Evolutionary conservation across 768 basidiomycete species (phyloP).

Genomic region (Boletus fagicola): DNA sequence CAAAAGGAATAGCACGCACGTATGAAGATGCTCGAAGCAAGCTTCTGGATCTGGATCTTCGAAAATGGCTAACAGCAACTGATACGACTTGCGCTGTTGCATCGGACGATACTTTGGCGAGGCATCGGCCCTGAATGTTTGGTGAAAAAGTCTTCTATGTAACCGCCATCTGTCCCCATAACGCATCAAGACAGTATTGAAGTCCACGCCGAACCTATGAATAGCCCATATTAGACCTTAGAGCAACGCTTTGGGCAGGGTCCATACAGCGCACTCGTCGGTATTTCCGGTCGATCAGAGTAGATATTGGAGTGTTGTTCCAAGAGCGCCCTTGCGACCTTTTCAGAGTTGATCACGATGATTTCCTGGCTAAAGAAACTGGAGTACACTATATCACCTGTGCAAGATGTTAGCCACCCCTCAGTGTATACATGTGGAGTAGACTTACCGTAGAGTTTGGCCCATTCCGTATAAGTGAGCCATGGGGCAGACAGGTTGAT

Average conservation of each 20-base stretch:
- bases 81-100: conserved; percentile 32
- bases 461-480: conserved; percentile 23
- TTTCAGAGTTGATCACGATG: conserved; percentile 28
- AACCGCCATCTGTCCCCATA: conserved; percentile 39
- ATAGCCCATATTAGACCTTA: background rate
- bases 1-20: conserved; percentile 1
- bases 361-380: conserved; percentile 24
- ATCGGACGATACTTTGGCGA: conserved; percentile 29
- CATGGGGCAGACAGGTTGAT: conserved; percentile 15
- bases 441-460: conserved; percentile 13
- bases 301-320: conserved; percentile 29
- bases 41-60: conserved; percentile 19
- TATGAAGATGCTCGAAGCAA: conserved; percentile 23
- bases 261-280: conserved; percentile 20
- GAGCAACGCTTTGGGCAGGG: background rate
- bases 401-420: background rate
- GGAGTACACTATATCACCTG: conserved; percentile 30
- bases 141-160: conserved; percentile 37
- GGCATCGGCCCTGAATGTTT: conserved; percentile 32
- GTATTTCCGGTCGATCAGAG: conserved; percentile 31
- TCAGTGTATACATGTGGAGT: too few species aligned
- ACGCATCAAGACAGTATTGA: conserved; percentile 32
- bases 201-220: conserved; percentile 33
- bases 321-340: conserved; percentile 27
- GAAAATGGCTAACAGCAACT: conserved; percentile 30